Evolutionary conservation across 2,329 filamentous ascomycete genomes (phyloP).

Genomic region (Mariannaea elegans): DNA sequence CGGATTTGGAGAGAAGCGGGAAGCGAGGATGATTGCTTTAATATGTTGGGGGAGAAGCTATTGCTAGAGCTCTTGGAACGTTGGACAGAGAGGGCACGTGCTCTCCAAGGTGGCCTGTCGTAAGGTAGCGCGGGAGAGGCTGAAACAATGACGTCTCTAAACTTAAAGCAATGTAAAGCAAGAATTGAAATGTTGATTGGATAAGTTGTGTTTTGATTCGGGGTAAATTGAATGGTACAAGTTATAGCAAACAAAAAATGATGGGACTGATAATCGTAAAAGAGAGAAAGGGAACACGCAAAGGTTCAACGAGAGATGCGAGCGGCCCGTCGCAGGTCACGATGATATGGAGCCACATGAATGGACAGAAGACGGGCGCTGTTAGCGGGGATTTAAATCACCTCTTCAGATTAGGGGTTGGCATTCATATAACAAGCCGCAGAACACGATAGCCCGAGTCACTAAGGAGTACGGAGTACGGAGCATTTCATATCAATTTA

Average conservation of each 20-base stretch:
- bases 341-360: conserved; percentile 23
- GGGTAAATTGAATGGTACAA: conserved; percentile 3
- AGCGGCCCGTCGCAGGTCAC: conserved; percentile 21
- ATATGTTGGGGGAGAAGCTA: conserved; percentile 2
- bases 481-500: too few relatives aligned
- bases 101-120: conserved; percentile 14
- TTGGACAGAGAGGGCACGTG: conserved; percentile 20
- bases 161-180: neutral
- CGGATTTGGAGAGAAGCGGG: neutral
- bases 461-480: too few relatives aligned
- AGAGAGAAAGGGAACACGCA: conserved; percentile 5
- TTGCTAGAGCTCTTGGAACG: conserved; percentile 2
- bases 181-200: neutral
- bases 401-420: neutral
- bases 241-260: neutral
- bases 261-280: neutral
- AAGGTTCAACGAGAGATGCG: conserved; percentile 13
- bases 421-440: neutral
- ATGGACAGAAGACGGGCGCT: neutral
- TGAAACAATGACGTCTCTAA: conserved; percentile 7
- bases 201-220: neutral
- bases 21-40: neutral
- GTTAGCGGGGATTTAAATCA: neutral
- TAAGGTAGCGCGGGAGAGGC: neutral
- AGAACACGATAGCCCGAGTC: too few relatives aligned